Evolutionary conservation across 164 flowering plant genomes (phyloP), one percentile per base, ranked within the genome.

Genomic region (Nymphaea thermarum): DNA sequence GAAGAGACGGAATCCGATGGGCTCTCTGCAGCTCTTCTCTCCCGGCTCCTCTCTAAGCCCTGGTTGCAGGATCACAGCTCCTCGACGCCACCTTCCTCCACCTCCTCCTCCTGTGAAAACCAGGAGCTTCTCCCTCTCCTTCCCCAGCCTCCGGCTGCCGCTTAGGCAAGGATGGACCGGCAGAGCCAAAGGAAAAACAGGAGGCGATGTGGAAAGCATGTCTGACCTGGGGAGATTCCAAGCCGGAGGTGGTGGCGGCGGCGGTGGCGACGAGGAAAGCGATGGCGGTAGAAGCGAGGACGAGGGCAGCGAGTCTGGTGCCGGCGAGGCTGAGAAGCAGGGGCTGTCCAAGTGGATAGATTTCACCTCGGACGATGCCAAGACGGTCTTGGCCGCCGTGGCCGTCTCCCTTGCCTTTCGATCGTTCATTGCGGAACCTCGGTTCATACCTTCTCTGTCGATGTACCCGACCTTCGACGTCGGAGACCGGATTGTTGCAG

Each of bases 391-490:
- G 45, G 93, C 84, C 2, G 98, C 97, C 0, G 14, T 95, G 14
- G 96, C 85, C 3, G 69, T 92, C 16, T 89, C 99, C 15, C 74
- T 95, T 2, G 98, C 96, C 2, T 95, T 95, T 67, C 80, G 99
- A 70, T 65, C 90, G 0, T 92, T 92, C 68, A 72, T 95, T 18
- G 99, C 98, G 0, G 99, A 95, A 80, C 98, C 99, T 64, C 78
- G 98, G 74, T 95, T 73, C 71, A 95, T 95, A 71, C 99, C 99
- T 74, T 92, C 98, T 12, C 77, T 95, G 83, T 95, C 99, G 3
- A 95, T 95, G 99, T 95, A 86, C 73, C 99, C 99, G 1, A 95
- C 99, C 3, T 92, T 92, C 71, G 91, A 92, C 79, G 93, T 92
- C 47, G 98, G 98, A 25, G 99, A 95, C 68, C 80, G 94, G 62